phyloP scores from a whole-genome alignment of 345 rosid genomes.

The Trapa bicornis region DNA sequence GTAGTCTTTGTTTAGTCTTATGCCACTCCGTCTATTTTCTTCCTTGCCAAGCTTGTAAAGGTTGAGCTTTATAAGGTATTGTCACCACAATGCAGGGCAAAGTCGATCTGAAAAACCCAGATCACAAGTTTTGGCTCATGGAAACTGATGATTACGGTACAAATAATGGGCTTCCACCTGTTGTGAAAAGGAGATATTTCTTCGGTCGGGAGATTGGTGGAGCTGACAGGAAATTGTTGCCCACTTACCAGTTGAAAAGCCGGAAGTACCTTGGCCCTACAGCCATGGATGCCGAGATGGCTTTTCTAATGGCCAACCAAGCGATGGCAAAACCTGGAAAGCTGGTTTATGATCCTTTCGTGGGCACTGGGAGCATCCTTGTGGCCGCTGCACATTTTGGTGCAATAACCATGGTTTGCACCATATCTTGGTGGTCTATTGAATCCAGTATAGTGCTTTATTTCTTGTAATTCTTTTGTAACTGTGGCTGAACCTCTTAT shows the following conservation, averaged over 20 bases:
- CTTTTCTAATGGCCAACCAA: constrained; percentile 96
- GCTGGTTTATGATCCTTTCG: constrained; percentile 89
- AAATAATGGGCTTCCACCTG: constrained; percentile 85
- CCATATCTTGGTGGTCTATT: constrained; percentile 1
- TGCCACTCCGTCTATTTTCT: not conserved
- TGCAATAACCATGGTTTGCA: constrained; percentile 74
- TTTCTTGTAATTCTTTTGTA: constrained; percentile 1
- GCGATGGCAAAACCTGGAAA: constrained; percentile 68
- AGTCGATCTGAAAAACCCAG: constrained; percentile 64
- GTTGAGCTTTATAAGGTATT: not conserved
- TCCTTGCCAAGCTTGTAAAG: not conserved
- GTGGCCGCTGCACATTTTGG: constrained; percentile 89
- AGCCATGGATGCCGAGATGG: constrained; percentile 99
- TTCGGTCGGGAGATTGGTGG: constrained; percentile 86
- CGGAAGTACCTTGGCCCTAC: constrained; percentile 88
- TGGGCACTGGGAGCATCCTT: constrained; percentile 94
- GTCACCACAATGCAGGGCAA: constrained; percentile 40
- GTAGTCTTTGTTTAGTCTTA: not conserved
- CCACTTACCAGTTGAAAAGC: constrained; percentile 76
- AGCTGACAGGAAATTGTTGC: constrained; percentile 81
- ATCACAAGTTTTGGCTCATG: constrained; percentile 71
- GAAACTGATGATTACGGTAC: constrained; percentile 68
- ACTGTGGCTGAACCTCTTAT: constrained; percentile 8
- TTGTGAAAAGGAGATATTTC: constrained; percentile 53
- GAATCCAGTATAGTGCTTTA: not conserved